These are phyloP conservation scores for Glarea lozoyensis DNA, from an alignment of 495 filamentous ascomycete species.

Conservation along the genomic window DNA sequence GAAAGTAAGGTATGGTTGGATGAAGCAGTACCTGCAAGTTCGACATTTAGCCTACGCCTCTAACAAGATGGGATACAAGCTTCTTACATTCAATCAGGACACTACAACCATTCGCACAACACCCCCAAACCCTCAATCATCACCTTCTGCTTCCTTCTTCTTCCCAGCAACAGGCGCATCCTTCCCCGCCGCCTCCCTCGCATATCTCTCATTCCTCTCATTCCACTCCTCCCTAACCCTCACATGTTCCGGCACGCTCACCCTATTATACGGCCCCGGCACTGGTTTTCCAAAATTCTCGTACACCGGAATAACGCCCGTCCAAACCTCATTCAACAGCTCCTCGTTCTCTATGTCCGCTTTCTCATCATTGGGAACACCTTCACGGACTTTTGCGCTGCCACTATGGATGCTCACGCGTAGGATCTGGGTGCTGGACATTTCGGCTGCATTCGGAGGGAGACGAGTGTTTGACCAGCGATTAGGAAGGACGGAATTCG, in stretches of 20 bases:
- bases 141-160: no score
- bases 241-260: conserved; percentile 9
- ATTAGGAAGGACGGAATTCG: conserved; percentile 57
- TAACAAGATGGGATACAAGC: no score
- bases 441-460: conserved; percentile 66
- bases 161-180: no score
- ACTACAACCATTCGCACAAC: no score
- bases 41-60: no score
- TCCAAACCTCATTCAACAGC: conserved; percentile 58
- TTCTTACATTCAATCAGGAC: no score
- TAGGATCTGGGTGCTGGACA: conserved; percentile 68
- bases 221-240: background rate
- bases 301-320: conserved; percentile 74
- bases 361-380: conserved; percentile 60
- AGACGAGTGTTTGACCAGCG: conserved; percentile 61
- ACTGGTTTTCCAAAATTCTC: conserved; percentile 59
- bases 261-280: conserved; percentile 22
- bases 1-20: no score
- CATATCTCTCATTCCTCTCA: no score
- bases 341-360: conserved; percentile 55
- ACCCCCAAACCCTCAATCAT: no score
- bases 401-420: conserved; percentile 60
- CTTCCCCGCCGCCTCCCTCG: no score
- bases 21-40: no score
- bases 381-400: conserved; percentile 69